These are phyloP conservation scores for Trametes cinnabarina DNA, from an alignment of 768 basidiomycete genomes.

Conservation along the genomic window DNA sequence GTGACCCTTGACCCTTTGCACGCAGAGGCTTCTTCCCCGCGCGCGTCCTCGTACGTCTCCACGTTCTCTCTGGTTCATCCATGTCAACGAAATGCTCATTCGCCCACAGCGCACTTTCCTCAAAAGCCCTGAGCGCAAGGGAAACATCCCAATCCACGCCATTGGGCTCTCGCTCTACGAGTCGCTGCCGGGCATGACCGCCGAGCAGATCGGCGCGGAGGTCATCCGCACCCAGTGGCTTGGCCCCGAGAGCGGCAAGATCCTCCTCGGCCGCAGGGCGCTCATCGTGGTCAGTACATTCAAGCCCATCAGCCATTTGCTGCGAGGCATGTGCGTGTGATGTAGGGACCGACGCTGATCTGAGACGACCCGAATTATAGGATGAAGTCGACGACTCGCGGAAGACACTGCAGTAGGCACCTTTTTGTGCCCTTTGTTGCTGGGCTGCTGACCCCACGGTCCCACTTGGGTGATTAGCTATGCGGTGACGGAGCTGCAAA, in stretches of 20 bases:
- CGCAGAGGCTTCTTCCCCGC: conserved; percentile 93
- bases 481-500: conserved; percentile 83
- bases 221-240: conserved; percentile 97
- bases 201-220: conserved; percentile 73
- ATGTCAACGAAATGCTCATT: background rate
- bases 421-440: background rate
- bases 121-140: conserved; percentile 63
- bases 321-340: too few species aligned
- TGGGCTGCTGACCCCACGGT: background rate
- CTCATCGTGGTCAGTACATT: conserved; percentile 72
- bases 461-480: conserved; percentile 51
- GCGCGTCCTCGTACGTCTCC: conserved; percentile 68
- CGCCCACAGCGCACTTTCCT: conserved; percentile 81
- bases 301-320: too few species aligned
- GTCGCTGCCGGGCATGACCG: conserved; percentile 71
- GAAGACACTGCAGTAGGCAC: conserved; percentile 77
- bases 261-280: conserved; percentile 75
- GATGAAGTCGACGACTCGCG: conserved; percentile 89
- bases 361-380: conserved; percentile 35
- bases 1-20: conserved; percentile 18
- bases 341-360: background rate
- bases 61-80: background rate
- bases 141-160: conserved; percentile 89
- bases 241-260: conserved; percentile 66
- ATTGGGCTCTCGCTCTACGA: conserved; percentile 97